Base-by-base conservation (phyloP, 2,329 filamentous ascomycete genomes). In the Pyricularia grisea region DNA sequence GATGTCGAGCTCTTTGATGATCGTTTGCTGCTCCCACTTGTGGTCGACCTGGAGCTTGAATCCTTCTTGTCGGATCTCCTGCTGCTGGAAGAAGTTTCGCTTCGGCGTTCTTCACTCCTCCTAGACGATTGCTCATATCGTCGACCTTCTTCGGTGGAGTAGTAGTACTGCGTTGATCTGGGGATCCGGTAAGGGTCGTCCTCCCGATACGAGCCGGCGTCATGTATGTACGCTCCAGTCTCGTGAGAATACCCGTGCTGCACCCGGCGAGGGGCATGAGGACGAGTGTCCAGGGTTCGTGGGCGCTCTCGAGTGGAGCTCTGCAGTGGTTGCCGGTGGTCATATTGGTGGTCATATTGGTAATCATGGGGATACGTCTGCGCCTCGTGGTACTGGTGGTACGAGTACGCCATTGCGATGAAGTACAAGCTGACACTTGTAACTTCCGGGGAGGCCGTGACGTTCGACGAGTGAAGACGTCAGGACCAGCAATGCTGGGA, bases 201-300 rank as follows among this genome's bases (percentile, higher is more conserved):
- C 27, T 67, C 66, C 27, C 67, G 67, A 30, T 60, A 60, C 28
- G 25, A 28, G 23, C 67, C 67, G 58, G 11, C 23, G n/a, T 68
- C 67, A 23, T 36, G n/a, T n/a, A 68, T 61, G 31, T 61, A 68
- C 20, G 50, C 50, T 17, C 67, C 67, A 30, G 28, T 36, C 23
- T 63, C 67, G 31, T 63, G n/a, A 1, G 67, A 68, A 58, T 63
- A 68, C 4, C 67, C 58, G 67, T 68, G 67, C 67, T 68, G 67
- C 28, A 68, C 31, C 10, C 67, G 58, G 17, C 55, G 55, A 25
- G 67, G 67, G 28, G 67, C 67, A 33, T 68, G 67, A 6, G 64
- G 30, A 50, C 30, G 64, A 50, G 30, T 66, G 64, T 66, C 64
- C 33, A 30, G 25, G 25, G 36, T 67, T 36, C 25, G 33, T 30